Conservation (phyloP, 306 rosid genomes). For the Crotalaria pallida region DNA sequence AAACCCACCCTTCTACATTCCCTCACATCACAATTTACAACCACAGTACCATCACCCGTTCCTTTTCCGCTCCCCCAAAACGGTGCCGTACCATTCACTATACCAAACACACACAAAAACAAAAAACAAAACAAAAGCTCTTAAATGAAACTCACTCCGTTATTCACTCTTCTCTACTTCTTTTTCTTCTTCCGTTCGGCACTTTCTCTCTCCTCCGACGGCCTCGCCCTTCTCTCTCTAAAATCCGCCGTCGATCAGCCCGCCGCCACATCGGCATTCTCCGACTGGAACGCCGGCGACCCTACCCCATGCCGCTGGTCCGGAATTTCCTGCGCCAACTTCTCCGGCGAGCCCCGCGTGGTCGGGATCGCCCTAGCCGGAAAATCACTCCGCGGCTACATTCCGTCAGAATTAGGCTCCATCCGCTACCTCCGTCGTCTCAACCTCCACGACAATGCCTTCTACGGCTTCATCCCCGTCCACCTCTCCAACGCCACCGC, state of each 20-base stretch:
- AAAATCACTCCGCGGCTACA: constrained; percentile 69
- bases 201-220: constrained; percentile 66
- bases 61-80: not conserved
- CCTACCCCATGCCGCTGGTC: constrained; percentile 68
- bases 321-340: constrained; percentile 69
- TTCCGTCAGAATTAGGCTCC: constrained; percentile 85
- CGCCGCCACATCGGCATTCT: constrained; percentile 34
- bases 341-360: constrained; percentile 69
- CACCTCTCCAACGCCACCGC: constrained; percentile 90
- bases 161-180: not conserved
- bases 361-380: constrained; percentile 75
- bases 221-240: constrained; percentile 76
- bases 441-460: constrained; percentile 67
- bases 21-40: not conserved
- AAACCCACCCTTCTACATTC: not conserved
- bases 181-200: not conserved
- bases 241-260: constrained; percentile 69
- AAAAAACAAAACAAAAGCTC: not conserved
- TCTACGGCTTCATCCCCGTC: constrained; percentile 73
- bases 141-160: constrained; percentile 10
- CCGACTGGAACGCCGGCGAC: constrained; percentile 70
- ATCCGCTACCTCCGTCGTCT: constrained; percentile 77
- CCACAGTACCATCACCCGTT: not conserved
- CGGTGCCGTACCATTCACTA: not conserved
- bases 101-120: not conserved